These are phyloP conservation scores for Nitzschia inconspicua DNA, from an alignment of 108 stramenopile species.

Conservation along the genomic window DNA sequence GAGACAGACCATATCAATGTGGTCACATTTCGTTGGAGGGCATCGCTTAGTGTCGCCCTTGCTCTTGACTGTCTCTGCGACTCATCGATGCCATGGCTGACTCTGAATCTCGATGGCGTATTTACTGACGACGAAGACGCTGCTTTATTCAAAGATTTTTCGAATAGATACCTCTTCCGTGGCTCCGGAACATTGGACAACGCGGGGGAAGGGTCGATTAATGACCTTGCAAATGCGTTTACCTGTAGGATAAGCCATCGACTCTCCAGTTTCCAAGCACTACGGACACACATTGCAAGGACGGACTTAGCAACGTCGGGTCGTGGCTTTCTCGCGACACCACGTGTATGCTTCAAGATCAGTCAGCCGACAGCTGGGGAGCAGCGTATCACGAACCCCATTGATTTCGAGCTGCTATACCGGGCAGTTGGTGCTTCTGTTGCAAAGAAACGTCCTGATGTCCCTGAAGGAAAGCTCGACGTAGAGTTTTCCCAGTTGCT, in stretches of 20 bases:
- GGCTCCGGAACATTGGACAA: slow-evolving; percentile 14
- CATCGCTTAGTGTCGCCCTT: slow-evolving; percentile 19
- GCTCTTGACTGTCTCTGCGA: slow-evolving; percentile 20
- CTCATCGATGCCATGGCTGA: slow-evolving; percentile 19
- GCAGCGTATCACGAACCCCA: slow-evolving; percentile 48
- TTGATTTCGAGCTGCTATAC: slow-evolving; percentile 29
- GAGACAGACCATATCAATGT: slow-evolving; percentile 32
- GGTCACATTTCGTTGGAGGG: slow-evolving; percentile 42
- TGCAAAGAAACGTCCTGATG: neutral
- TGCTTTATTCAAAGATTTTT: slow-evolving; percentile 30
- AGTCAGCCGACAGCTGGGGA: slow-evolving; percentile 41
- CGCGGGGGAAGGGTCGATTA: neutral
- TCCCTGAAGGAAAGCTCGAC: neutral
- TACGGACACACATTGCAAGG: slow-evolving; percentile 32
- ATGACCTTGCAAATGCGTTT: slow-evolving; percentile 22
- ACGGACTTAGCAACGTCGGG: neutral
- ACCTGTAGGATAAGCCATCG: slow-evolving; percentile 11
- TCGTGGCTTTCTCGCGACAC: neutral
- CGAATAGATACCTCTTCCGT: slow-evolving; percentile 17
- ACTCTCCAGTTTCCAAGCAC: slow-evolving; percentile 37
- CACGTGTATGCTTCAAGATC: slow-evolving; percentile 26
- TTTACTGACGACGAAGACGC: slow-evolving; percentile 22
- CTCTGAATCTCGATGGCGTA: slow-evolving; percentile 25
- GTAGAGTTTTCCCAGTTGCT: slow-evolving; percentile 38
- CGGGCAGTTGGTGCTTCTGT: slow-evolving; percentile 29